These are phyloP conservation scores for Globisporangium rhizosaccharum DNA, from an alignment of 352 stramenopile genomes.

Conservation along the genomic window DNA sequence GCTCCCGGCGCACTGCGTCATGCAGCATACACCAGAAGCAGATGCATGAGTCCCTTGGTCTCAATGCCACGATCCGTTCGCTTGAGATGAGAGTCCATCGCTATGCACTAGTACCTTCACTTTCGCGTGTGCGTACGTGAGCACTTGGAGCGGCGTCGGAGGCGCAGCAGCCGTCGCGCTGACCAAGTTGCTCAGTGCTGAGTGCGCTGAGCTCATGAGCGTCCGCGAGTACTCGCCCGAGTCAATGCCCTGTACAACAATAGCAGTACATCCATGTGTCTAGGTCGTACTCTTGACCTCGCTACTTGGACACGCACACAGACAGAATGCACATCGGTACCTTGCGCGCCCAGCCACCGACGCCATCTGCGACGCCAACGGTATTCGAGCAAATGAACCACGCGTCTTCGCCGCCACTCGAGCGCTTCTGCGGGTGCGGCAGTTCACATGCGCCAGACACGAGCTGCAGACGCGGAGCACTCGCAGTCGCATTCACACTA, in stretches of 20 bases:
- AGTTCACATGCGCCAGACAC: conserved; percentile 67
- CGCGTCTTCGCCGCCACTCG: conserved; percentile 80
- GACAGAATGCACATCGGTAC: conserved; percentile 15
- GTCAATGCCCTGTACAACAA: conserved; percentile 58
- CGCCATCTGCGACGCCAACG: conserved; percentile 82
- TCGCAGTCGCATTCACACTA: conserved; percentile 11
- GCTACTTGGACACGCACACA: too few species aligned
- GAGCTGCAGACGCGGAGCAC: conserved; percentile 23
- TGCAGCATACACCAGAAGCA: background rate
- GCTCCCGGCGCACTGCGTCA: conserved; percentile 56
- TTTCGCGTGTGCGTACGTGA: conserved; percentile 58
- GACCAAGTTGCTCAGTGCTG: conserved; percentile 15
- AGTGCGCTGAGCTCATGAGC: conserved; percentile 58
- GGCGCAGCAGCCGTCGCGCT: conserved; percentile 9
- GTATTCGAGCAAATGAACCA: conserved; percentile 77
- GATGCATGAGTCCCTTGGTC: background rate
- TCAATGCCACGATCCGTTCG: too few species aligned
- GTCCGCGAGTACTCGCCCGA: conserved; percentile 84
- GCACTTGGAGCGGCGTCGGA: conserved; percentile 59
- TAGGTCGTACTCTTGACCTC: background rate
- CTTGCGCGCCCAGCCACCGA: conserved; percentile 84
- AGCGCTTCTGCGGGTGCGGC: conserved; percentile 79
- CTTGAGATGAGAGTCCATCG: background rate
- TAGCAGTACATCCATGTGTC: background rate
- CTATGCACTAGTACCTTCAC: conserved; percentile 31